Evolutionary conservation across 2,329 filamentous ascomycete species (phyloP), one percentile per base, ranked within the genome.

Genomic region (Teratosphaeria epicoccoides): DNA sequence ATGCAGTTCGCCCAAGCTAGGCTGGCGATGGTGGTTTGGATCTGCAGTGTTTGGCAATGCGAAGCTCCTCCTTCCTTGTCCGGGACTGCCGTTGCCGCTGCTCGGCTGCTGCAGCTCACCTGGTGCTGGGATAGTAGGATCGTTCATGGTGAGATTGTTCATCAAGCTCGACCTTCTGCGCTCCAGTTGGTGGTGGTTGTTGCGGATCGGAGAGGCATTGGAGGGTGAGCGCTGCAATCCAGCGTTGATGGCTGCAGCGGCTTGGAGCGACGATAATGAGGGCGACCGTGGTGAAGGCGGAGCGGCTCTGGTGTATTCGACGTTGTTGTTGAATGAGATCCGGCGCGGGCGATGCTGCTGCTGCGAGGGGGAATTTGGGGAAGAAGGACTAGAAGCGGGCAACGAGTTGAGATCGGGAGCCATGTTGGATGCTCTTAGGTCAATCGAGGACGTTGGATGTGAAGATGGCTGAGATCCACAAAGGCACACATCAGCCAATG

Each of bases 161-260:
- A 87, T 74, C 44, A 88, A 78, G 51, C 80, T 78, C 20, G 84
- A 87, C 51, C 84, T 78, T 62, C 84, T 76, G 55, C 83, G 79
- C 55, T 77, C 76, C 20, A 68, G 63, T 48, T 70, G 66, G 10
- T 67, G 62, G 40, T 67, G 61, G 37, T 67, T 63, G 53, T 62
- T 48, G 58, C 48, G 49, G 26, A 12, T 65, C 60, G 49, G 79
- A 65, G 63, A 63, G 22, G 57, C 49, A 33, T 73, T 74, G 59
- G 70, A 78, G 4, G 81, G 80, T 2, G 68, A 70, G 28, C 64
- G 62, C 46, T 64, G 63, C 3, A 65, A 51, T 49, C 87, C 81
- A 24, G 86, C 84, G 66, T 91, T 91, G 68, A 90, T 79, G 43
- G 85, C 83, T 6, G 85, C 86, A 11, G 87, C 82, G 49, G 85